A percentile compares a stretch with the other conserved stretches of the same genome.
Evolutionary conservation across 345 rosid genomes (phyloP).

Genomic region (Camelina neglecta): DNA sequence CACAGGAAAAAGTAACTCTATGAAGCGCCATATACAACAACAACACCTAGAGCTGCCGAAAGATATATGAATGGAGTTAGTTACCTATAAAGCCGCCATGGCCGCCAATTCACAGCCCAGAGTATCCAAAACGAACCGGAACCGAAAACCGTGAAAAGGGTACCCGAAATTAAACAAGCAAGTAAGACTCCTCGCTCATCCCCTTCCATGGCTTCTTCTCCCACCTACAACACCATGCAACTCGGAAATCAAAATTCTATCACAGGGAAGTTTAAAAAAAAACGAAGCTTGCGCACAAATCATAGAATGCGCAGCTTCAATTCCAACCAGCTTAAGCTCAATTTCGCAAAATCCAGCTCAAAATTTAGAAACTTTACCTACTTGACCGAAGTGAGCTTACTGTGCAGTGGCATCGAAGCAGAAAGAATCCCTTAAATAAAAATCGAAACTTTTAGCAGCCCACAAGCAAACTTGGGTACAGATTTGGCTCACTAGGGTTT

Average conservation of each 20-base stretch:
- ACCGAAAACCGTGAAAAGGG: slow-evolving; percentile 79
- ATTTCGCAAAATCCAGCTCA: slow-evolving; percentile 31
- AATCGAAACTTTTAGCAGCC: slow-evolving; percentile 1
- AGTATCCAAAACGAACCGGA: slow-evolving; percentile 82
- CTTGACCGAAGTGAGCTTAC: slow-evolving; percentile 51
- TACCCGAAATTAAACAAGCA: slow-evolving; percentile 84
- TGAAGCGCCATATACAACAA: neutral
- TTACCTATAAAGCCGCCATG: slow-evolving; percentile 98
- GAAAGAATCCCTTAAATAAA: slow-evolving; percentile 30
- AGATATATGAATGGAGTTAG: neutral
- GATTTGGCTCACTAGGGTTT: slow-evolving; percentile 47
- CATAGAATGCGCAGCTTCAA: slow-evolving; percentile 15
- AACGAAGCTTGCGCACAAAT: slow-evolving; percentile 9
- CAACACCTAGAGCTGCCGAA: slow-evolving; percentile 2
- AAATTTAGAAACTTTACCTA: slow-evolving; percentile 51
- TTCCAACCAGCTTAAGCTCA: slow-evolving; percentile 21
- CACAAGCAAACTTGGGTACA: slow-evolving; percentile 40
- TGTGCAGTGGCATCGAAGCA: slow-evolving; percentile 58
- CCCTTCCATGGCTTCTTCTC: slow-evolving; percentile 81
- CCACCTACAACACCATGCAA: slow-evolving; percentile 55
- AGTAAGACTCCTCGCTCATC: slow-evolving; percentile 63
- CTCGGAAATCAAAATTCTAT: slow-evolving; percentile 12
- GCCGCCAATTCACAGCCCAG: slow-evolving; percentile 98
- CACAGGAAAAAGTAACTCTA: slow-evolving; percentile 13
- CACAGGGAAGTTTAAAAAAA: slow-evolving; percentile 5